Evolutionary conservation across 2,329 filamentous ascomycete species (phyloP).

Genomic region (Akanthomyces muscarius): DNA sequence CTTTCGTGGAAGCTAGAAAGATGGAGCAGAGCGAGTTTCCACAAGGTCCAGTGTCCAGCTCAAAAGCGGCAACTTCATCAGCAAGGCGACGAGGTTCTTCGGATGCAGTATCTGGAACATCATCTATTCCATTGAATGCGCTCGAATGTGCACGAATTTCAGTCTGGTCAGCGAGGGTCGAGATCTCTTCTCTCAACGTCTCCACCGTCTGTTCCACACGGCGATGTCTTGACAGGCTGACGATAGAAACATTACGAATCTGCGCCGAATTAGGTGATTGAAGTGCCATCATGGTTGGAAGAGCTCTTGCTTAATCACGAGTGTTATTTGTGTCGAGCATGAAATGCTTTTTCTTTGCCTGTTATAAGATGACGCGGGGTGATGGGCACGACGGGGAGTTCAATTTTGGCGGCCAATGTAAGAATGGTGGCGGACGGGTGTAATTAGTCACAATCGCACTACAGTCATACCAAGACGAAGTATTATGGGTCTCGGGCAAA

Average conservation of each 20-base stretch:
- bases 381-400: too few relatives aligned
- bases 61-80: background rate
- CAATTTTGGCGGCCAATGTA: too few relatives aligned
- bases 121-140: background rate
- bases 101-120: background rate
- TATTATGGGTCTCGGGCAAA: too few relatives aligned
- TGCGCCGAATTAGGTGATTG: background rate
- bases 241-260: background rate
- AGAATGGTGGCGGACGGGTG: too few relatives aligned
- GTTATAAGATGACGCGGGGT: too few relatives aligned
- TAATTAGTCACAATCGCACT: too few relatives aligned
- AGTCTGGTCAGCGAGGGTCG: background rate
- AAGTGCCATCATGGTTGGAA: background rate
- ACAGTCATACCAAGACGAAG: too few relatives aligned
- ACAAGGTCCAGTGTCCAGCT: background rate
- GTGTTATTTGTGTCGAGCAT: background rate
- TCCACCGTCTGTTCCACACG: background rate
- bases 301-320: background rate
- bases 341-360: too few relatives aligned
- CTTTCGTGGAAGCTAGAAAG: background rate
- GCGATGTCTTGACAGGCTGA: background rate
- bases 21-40: background rate
- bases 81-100: background rate
- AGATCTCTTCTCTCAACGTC: background rate
- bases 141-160: background rate